Conservation (phyloP, 176 grass and related monocot genomes). For the Saccharum officinarum region DNA sequence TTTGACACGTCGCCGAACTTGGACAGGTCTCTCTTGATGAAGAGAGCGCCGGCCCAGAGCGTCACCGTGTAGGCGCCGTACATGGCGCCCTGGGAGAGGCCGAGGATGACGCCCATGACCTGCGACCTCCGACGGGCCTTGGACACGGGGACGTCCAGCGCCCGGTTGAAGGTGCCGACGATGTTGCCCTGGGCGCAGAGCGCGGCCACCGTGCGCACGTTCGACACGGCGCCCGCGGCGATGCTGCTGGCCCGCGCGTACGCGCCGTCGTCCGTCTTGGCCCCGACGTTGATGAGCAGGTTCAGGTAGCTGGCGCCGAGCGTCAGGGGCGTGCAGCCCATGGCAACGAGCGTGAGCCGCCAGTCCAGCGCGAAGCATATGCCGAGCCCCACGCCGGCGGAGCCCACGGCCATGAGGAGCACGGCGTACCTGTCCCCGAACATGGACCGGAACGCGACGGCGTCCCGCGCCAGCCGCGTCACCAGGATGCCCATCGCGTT, state of each 20-base stretch:
- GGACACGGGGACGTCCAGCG: slow-evolving; percentile 10
- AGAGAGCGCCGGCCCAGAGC: slow-evolving; percentile 47
- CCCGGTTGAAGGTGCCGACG: slow-evolving; percentile 34
- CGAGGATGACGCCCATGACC: slow-evolving; percentile 52
- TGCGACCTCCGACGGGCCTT: slow-evolving; percentile 25
- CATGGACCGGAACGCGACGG: slow-evolving; percentile 53
- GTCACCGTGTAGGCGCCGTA: slow-evolving; percentile 55
- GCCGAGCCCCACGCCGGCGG: slow-evolving; percentile 52
- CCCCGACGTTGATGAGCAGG: slow-evolving; percentile 50
- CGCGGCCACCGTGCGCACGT: slow-evolving; percentile 47
- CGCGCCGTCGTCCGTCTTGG: slow-evolving; percentile 28
- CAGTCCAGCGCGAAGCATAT: slow-evolving; percentile 58
- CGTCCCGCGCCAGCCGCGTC: slow-evolving; percentile 51
- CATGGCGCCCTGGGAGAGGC: slow-evolving; percentile 55
- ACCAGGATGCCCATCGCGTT: slow-evolving; percentile 53
- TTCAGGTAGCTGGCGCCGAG: slow-evolving; percentile 55
- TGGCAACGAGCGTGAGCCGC: slow-evolving; percentile 54
- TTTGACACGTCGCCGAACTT: slow-evolving; percentile 59
- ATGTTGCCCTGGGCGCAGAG: slow-evolving; percentile 43
- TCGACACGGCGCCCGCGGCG: slow-evolving; percentile 47
- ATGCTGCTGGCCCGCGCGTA: slow-evolving; percentile 45
- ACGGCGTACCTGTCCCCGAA: slow-evolving; percentile 65
- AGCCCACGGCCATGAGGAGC: slow-evolving; percentile 60
- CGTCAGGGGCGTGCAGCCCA: slow-evolving; percentile 41
- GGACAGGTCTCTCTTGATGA: slow-evolving; percentile 28